Conservation (phyloP, 176 grass and related monocot genomes). For the Leersia perrieri region DNA sequence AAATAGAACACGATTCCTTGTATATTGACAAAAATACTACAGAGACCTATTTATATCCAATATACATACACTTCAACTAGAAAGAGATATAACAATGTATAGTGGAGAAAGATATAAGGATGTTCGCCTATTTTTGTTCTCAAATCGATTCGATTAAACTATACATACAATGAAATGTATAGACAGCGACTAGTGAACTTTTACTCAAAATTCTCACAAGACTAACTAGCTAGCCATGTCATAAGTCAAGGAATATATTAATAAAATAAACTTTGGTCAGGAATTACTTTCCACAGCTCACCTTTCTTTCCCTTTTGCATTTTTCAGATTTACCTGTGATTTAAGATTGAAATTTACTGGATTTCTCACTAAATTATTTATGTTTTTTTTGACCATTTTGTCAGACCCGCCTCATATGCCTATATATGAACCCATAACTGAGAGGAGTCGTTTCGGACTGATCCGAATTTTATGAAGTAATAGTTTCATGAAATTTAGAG, state of each 20-base stretch:
- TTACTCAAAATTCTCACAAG: neutral
- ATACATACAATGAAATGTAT: neutral
- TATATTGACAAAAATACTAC: neutral
- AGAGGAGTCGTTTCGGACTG: neutral
- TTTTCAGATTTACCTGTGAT: neutral
- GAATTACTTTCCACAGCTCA: neutral
- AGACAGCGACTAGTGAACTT: neutral
- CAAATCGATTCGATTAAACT: constrained; percentile 9
- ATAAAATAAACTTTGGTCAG: neutral
- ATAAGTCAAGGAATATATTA: neutral
- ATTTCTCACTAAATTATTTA: neutral
- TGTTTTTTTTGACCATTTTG: neutral
- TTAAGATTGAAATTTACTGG: neutral
- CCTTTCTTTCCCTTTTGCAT: neutral
- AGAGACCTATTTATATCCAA: neutral
- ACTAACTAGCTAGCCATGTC: neutral
- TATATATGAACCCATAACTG: neutral
- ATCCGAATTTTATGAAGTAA: too few species aligned
- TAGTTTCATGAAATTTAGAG: too few species aligned
- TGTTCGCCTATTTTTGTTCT: neutral
- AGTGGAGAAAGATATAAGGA: constrained; percentile 3
- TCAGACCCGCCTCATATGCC: neutral
- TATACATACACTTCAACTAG: neutral
- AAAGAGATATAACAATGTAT: neutral
- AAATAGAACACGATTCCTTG: constrained; percentile 24